Evolutionary conservation across 1,139 yeast species (phyloP), one percentile per base, ranked within the genome.

Genomic region (Taphrina communis): DNA sequence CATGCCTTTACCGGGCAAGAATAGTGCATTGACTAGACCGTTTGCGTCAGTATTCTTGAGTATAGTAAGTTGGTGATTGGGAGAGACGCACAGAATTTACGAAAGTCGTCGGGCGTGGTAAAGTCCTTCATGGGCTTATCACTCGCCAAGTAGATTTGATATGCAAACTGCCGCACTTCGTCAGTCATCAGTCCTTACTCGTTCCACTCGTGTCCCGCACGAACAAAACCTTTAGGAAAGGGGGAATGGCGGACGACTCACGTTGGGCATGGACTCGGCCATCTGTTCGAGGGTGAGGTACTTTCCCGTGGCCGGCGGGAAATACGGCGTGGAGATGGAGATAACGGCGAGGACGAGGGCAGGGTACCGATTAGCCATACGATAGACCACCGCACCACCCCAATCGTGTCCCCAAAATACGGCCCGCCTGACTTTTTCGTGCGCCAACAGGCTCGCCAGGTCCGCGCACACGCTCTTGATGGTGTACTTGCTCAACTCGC

Each of bases 311-410:
- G 67, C 67, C 19, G 67, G 67, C 8, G 67, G 41, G 17, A 42
- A 53, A 38, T 63, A 63, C n/a, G 67, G 67, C 35, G 67, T 63
- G 19, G 67, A 63, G 46, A 63, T 36, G 61, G 52, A 59, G 12
- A 63, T 39, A n/a, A 63, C 39, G 39, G 61, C 67, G n/a, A 38
- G 31, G 56, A 63, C 67, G 19, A 41, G 61, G 21, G 50, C 7
- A 7, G 67, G 67, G 21, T 35, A 46, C 19, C 55, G 55, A 48
- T 63, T 63, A 14, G 58, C 58, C 67, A 63, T 63, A 17, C 67
- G 67, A 19, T 56, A 63, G 38, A 55, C 67, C 12, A 63, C 61
- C 36, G 59, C 59, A 42, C 67, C 67, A 25, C 67, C 67, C 67
- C 67, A 63, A 35, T 63, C 67, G 55, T 63, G 67, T 6, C 67